These are phyloP conservation scores for Daphne laureola DNA, from an alignment of 441 rosid species.

Conservation along the genomic window DNA sequence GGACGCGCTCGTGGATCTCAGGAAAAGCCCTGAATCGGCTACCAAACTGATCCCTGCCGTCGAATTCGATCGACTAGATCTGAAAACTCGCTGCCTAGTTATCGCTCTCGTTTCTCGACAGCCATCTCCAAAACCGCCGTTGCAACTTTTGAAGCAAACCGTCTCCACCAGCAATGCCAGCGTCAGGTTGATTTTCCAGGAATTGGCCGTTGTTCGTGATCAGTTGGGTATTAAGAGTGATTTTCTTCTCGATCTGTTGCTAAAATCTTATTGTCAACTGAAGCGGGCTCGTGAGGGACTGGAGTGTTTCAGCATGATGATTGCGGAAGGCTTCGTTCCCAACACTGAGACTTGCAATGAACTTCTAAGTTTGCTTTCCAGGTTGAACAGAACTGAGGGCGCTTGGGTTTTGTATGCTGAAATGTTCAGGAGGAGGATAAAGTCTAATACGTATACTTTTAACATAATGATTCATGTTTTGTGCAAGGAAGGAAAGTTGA, in stretches of 20 bases:
- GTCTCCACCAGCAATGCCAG: conserved; percentile 16
- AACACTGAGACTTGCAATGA: conserved; percentile 62
- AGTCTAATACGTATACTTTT: conserved; percentile 60
- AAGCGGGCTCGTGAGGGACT: conserved; percentile 52
- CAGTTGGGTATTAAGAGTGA: conserved; percentile 38
- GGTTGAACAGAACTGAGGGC: conserved; percentile 39
- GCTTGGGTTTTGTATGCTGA: conserved; percentile 89
- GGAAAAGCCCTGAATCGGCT: conserved; percentile 51
- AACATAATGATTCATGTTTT: conserved; percentile 82
- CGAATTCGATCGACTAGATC: conserved; percentile 32
- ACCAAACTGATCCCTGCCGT: conserved; percentile 36
- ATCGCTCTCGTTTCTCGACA: conserved; percentile 46
- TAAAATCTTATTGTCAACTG: conserved; percentile 54
- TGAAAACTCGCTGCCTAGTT: conserved; percentile 53
- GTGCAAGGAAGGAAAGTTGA: conserved; percentile 90
- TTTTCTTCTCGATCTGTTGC: conserved; percentile 46
- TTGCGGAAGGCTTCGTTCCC: conserved; percentile 53
- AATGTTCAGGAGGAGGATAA: conserved; percentile 78
- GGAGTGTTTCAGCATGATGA: conserved; percentile 60
- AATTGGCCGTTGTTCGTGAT: conserved; percentile 35
- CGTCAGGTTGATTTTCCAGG: conserved; percentile 39
- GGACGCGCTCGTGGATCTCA: conserved; percentile 36
- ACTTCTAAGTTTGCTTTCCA: conserved; percentile 53
- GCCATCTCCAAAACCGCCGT: conserved; percentile 44
- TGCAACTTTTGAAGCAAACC: conserved; percentile 46